A percentile compares a stretch with the other conserved stretches of the same genome.
These are phyloP conservation scores for Rhodotorula sp. DNA, from an alignment of 1,284 basidiomycete species.

Conservation along the genomic window DNA sequence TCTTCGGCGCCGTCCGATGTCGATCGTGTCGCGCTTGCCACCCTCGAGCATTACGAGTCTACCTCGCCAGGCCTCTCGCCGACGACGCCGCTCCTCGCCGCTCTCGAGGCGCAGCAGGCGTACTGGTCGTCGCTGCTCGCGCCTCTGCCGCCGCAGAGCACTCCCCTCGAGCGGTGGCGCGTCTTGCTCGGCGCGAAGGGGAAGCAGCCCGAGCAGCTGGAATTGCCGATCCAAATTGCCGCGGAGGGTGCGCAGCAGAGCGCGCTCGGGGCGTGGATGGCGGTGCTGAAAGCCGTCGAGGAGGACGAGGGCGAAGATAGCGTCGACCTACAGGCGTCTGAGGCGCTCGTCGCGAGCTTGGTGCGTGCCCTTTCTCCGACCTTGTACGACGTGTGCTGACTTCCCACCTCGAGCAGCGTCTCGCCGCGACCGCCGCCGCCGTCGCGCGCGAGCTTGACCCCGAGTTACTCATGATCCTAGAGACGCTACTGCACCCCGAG, in stretches of 20 bases:
- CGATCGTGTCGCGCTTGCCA: conserved; percentile 54
- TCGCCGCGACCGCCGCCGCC: conserved; percentile 11
- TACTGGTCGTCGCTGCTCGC: conserved; percentile 15
- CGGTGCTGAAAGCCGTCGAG: conserved; percentile 16
- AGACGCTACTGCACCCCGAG: conserved; percentile 22
- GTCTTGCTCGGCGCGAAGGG: background rate
- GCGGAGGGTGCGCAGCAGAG: conserved; percentile 5
- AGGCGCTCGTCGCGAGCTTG: background rate
- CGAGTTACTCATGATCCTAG: conserved; percentile 5
- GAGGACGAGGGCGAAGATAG: background rate
- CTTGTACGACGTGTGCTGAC: background rate
- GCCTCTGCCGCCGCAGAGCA: background rate
- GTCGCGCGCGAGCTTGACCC: background rate
- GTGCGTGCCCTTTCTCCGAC: background rate
- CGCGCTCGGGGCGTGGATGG: conserved; percentile 18
- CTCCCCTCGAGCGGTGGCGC: background rate
- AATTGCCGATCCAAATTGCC: background rate
- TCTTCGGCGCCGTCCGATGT: conserved; percentile 32
- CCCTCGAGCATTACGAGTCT: conserved; percentile 73
- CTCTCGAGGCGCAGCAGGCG: conserved; percentile 76
- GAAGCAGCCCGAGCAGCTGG: background rate
- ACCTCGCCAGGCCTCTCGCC: conserved; percentile 66
- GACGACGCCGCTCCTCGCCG: conserved; percentile 81
- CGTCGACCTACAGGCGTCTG: conserved; percentile 2
- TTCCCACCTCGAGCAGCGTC: background rate